These are phyloP conservation scores for Bolboschoenus planiculmis DNA, from an alignment of 176 grass and related monocot species.

Conservation along the genomic window DNA sequence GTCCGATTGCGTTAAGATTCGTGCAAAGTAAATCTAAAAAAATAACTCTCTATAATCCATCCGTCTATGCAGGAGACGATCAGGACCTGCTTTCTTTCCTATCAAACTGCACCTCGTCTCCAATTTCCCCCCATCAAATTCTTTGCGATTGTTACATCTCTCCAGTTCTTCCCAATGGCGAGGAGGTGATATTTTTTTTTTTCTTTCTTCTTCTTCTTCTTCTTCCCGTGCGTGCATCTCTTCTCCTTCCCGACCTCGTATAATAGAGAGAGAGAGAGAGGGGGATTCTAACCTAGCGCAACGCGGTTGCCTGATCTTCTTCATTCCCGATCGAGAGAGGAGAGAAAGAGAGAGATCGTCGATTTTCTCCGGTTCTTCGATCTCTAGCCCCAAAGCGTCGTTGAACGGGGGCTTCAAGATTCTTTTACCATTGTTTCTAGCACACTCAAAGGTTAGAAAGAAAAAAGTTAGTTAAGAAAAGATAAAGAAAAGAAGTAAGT, in stretches of 20 bases:
- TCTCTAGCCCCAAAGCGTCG: not conserved
- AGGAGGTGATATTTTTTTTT: not conserved
- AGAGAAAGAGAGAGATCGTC: not conserved
- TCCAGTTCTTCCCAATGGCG: not conserved
- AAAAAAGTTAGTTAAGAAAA: not conserved
- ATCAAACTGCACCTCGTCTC: not conserved
- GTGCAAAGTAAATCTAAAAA: too few relatives aligned
- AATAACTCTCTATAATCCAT: too few relatives aligned
- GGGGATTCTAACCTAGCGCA: conserved; percentile 1
- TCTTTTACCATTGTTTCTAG: not conserved
- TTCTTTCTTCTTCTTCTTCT: not conserved
- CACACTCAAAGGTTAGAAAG: not conserved
- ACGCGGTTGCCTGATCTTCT: not conserved
- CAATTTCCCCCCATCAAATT: not conserved
- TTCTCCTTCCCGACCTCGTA: not conserved
- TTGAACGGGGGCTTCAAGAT: not conserved
- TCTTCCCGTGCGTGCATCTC: not conserved
- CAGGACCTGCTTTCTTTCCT: too few relatives aligned
- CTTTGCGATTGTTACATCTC: not conserved
- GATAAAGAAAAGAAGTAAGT: not conserved
- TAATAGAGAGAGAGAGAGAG: not conserved
- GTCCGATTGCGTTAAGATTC: too few relatives aligned
- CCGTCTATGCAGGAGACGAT: too few relatives aligned
- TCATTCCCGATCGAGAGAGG: not conserved
- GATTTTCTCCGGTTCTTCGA: conserved; percentile 1